Percentiles rank a stretch among this genome's conserved stretches.
phyloP scores from a whole-genome alignment of 2,329 filamentous ascomycete genomes.

The Byssothecium circinans region DNA sequence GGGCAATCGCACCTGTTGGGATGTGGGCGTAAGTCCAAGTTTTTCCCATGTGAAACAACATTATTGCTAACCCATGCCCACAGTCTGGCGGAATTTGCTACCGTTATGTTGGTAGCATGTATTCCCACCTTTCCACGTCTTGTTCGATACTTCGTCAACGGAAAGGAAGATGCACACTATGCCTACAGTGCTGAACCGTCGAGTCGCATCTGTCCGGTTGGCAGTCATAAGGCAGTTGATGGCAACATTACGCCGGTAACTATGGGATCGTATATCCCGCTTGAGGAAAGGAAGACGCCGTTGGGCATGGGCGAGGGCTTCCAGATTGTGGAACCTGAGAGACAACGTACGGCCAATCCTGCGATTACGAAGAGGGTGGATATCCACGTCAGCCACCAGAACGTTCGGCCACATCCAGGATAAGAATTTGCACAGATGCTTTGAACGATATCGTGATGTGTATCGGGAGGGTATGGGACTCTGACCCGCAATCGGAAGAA shows the following conservation, averaged over 20 bases:
- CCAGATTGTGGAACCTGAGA: too few species aligned
- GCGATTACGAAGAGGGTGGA: too few species aligned
- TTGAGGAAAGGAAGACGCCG: background rate
- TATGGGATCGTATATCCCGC: background rate
- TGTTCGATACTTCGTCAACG: conserved; percentile 5
- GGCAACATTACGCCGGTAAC: background rate
- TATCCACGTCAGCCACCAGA: too few species aligned
- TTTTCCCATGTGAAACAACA: background rate
- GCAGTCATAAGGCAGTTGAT: background rate
- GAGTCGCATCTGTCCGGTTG: background rate
- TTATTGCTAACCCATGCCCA: background rate
- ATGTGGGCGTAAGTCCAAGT: conserved; percentile 14
- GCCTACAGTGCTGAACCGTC: background rate
- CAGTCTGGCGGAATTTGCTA: conserved; percentile 7
- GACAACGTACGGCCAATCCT: too few species aligned
- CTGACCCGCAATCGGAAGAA: too few species aligned
- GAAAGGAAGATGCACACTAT: background rate
- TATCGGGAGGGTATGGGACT: too few species aligned
- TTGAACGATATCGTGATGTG: too few species aligned
- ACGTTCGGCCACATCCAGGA: too few species aligned
- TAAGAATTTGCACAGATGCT: too few species aligned
- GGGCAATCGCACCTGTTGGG: conserved; percentile 6
- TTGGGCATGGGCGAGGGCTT: background rate
- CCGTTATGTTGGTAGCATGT: conserved; percentile 16
- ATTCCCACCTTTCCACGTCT: conserved; percentile 18